A percentile compares a stretch with the other conserved stretches of the same genome.
These are phyloP conservation scores for Solanum pinnatisectum DNA, from an alignment of 257 asterid genomes.

Conservation along the genomic window DNA sequence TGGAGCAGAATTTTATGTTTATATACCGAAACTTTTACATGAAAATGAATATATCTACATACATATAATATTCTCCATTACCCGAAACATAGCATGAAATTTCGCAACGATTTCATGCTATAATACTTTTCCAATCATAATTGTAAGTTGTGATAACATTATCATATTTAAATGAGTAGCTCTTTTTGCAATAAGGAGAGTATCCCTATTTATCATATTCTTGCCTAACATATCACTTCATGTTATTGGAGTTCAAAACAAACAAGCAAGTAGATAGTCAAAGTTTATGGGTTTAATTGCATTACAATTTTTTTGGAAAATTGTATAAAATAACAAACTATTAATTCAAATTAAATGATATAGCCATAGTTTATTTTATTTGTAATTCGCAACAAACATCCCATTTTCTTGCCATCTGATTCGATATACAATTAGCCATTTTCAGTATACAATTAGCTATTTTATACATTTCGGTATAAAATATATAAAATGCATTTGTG, in stretches of 20 bases:
- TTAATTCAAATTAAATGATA: too few species aligned
- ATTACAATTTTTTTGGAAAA: not conserved
- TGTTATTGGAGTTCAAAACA: not conserved
- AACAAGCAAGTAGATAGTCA: not conserved
- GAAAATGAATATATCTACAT: not conserved
- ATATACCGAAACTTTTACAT: not conserved
- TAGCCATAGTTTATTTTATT: too few species aligned
- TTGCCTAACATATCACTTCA: not conserved
- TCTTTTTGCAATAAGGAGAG: not conserved
- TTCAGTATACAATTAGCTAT: too few species aligned
- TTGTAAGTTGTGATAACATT: not conserved
- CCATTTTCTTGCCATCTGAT: too few species aligned
- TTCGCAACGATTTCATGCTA: not conserved
- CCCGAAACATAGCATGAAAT: not conserved
- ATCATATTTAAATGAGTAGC: not conserved
- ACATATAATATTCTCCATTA: not conserved
- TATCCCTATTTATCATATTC: not conserved
- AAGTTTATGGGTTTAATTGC: not conserved
- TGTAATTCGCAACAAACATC: too few species aligned
- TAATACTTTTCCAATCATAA: not conserved
- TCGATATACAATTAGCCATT: too few species aligned
- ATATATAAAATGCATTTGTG: too few species aligned
- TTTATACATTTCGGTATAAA: too few species aligned
- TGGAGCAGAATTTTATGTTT: not conserved
- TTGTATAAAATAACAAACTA: too few species aligned